These are phyloP conservation scores for Tetrapisispora phaffii DNA, from an alignment of 805 yeast species.

Conservation along the genomic window DNA sequence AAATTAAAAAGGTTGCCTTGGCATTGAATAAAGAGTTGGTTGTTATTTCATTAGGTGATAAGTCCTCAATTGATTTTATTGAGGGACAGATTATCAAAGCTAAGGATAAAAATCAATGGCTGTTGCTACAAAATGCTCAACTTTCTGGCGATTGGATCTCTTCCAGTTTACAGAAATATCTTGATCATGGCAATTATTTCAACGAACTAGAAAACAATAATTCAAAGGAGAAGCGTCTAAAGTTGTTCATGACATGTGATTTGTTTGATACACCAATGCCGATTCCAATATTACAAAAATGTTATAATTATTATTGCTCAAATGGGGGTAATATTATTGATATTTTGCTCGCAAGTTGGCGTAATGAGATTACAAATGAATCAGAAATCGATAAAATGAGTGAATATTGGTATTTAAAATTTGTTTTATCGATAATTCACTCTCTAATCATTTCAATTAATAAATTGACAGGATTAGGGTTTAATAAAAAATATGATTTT, in stretches of 20 bases:
- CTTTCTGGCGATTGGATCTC: conserved; percentile 58
- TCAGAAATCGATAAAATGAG: conserved; percentile 26
- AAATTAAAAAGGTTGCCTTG: conserved; percentile 39
- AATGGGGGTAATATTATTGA: conserved; percentile 41
- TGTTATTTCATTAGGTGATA: conserved; percentile 63
- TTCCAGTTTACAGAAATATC: conserved; percentile 36
- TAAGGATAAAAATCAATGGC: conserved; percentile 50
- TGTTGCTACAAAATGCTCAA: conserved; percentile 73
- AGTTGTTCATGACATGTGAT: conserved; percentile 58
- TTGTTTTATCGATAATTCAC: conserved; percentile 63
- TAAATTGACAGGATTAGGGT: conserved; percentile 55
- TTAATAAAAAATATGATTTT: conserved; percentile 50
- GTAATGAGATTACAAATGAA: conserved; percentile 23
- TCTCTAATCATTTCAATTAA: conserved; percentile 49
- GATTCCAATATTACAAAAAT: conserved; percentile 44
- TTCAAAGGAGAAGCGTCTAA: conserved; percentile 28
- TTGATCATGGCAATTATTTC: conserved; percentile 19
- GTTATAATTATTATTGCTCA: conserved; percentile 48
- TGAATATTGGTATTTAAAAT: conserved; percentile 22
- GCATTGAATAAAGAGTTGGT: conserved; percentile 22
- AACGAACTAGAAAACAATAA: not conserved
- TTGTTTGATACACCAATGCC: conserved; percentile 41
- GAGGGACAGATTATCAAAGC: conserved; percentile 41
- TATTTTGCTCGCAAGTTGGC: conserved; percentile 10
- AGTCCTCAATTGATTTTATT: conserved; percentile 52